Evolutionary conservation across 106 monocot species (phyloP).

Genomic region (Phalaenopsis equestris): DNA sequence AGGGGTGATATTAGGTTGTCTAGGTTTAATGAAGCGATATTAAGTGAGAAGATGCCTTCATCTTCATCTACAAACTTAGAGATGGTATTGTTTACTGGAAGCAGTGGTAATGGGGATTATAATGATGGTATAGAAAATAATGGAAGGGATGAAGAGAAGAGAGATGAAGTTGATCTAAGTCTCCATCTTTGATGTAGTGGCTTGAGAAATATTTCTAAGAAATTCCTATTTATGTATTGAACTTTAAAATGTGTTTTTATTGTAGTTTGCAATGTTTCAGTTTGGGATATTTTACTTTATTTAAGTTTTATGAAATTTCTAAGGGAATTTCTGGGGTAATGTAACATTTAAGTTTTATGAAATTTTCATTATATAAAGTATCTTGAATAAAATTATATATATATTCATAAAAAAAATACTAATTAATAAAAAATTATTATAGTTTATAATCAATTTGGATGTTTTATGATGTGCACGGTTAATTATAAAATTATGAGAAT

Average conservation of each 20-base stretch:
- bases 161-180: slow-evolving; percentile 3
- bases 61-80: background rate
- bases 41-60: background rate
- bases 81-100: background rate
- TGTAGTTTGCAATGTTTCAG: background rate
- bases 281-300: background rate
- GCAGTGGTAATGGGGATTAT: background rate
- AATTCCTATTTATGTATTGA: background rate
- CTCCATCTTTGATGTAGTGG: slow-evolving; percentile 1
- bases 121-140: too few species aligned
- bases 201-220: background rate
- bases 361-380: background rate
- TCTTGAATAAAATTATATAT: background rate
- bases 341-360: background rate
- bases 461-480: too few species aligned
- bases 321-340: background rate
- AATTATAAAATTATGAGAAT: too few species aligned
- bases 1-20: background rate
- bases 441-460: too few species aligned
- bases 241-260: background rate
- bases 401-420: too few species aligned
- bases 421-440: too few species aligned
- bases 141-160: background rate
- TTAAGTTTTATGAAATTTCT: background rate
- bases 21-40: background rate